Evolutionary conservation across 1,139 yeast genomes (phyloP).

Genomic region (Debaryomycetaceae sp.): DNA sequence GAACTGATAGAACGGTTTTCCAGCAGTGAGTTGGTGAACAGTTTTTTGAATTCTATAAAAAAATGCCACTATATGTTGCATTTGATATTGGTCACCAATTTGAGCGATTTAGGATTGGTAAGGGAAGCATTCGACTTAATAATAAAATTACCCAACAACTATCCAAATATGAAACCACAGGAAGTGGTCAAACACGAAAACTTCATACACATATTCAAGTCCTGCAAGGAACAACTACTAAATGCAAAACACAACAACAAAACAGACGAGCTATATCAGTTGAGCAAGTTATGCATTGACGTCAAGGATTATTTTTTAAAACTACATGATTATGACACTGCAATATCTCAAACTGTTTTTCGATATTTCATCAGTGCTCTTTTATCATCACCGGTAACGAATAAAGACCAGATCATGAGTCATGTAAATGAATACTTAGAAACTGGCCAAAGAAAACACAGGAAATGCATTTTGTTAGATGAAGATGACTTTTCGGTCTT

Average conservation of each 20-base stretch:
- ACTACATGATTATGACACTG: not conserved
- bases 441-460: not conserved
- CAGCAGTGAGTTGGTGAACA: conserved; percentile 3
- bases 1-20: conserved; percentile 9
- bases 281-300: conserved; percentile 3
- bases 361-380: conserved; percentile 4
- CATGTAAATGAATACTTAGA: conserved; percentile 2
- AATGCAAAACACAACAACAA: not conserved
- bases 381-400: not conserved
- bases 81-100: conserved; percentile 23
- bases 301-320: conserved; percentile 3
- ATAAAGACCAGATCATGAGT: not conserved
- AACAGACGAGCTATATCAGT: conserved; percentile 2
- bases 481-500: not conserved
- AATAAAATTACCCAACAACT: conserved; percentile 15
- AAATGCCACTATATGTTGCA: conserved; percentile 24
- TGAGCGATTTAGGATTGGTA: conserved; percentile 24
- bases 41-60: conserved; percentile 16
- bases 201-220: conserved; percentile 15
- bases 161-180: conserved; percentile 8
- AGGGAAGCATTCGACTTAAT: conserved; percentile 26
- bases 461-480: not conserved
- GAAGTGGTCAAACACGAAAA: conserved; percentile 18
- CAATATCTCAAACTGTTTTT: conserved; percentile 1
- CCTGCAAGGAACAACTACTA: conserved; percentile 6